These are phyloP conservation scores for Penicillium maclennaniae DNA, from an alignment of 495 filamentous ascomycete species.

Conservation along the genomic window DNA sequence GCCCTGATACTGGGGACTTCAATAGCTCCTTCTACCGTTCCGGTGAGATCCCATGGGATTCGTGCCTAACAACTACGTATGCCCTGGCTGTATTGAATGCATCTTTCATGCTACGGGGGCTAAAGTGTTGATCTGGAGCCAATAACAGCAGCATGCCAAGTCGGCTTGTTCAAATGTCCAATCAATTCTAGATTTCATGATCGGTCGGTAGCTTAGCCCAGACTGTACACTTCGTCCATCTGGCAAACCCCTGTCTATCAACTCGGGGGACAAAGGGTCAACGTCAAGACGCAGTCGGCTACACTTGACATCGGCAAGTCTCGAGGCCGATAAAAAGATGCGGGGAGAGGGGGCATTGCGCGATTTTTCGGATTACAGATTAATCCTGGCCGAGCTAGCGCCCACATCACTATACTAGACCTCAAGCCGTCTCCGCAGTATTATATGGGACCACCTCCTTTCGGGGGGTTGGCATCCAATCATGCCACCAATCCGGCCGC, in stretches of 20 bases:
- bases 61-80: conserved; percentile 2
- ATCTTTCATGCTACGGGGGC: background rate
- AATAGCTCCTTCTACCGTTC: background rate
- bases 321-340: background rate
- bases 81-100: background rate
- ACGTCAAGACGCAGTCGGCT: conserved; percentile 8
- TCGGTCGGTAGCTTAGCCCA: conserved; percentile 11
- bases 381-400: conserved; percentile 9
- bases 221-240: background rate
- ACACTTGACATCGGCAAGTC: background rate
- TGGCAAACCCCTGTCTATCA: conserved; percentile 11
- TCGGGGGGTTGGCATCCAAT: conserved; percentile 10
- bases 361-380: conserved; percentile 17
- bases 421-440: conserved; percentile 13
- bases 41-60: conserved; percentile 2
- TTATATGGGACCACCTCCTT: conserved; percentile 6
- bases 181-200: background rate
- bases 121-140: background rate
- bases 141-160: conserved; percentile 2
- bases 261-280: background rate
- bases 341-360: conserved; percentile 9
- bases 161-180: conserved; percentile 8
- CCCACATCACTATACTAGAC: conserved; percentile 2
- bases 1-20: conserved; percentile 1
- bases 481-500: background rate